These are phyloP conservation scores for Euphorbia lathyris DNA, from an alignment of 345 rosid genomes.

Conservation along the genomic window DNA sequence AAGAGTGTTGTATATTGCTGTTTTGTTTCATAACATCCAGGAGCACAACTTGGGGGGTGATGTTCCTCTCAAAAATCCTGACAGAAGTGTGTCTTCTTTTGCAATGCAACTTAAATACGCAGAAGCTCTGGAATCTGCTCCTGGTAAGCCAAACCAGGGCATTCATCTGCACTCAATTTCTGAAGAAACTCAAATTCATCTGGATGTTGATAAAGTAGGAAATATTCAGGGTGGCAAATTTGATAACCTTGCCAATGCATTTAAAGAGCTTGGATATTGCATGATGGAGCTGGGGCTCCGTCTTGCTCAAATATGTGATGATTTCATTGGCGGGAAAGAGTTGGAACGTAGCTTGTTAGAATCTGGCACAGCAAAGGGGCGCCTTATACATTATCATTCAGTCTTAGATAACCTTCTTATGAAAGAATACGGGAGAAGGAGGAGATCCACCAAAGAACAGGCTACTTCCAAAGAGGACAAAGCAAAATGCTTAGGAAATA, in stretches of 20 bases:
- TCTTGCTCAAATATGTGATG: conserved; percentile 70
- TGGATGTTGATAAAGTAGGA: conserved; percentile 16
- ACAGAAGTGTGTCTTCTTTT: conserved; percentile 72
- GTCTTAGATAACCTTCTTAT: conserved; percentile 40
- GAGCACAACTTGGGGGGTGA: conserved; percentile 80
- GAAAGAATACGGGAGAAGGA: conserved; percentile 34
- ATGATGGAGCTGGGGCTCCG: conserved; percentile 77
- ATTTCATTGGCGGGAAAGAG: conserved; percentile 63
- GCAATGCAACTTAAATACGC: conserved; percentile 62
- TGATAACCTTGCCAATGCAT: conserved; percentile 42
- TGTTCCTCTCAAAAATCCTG: conserved; percentile 74
- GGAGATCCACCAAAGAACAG: conserved; percentile 26
- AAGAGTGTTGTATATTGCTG: background rate
- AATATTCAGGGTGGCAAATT: conserved; percentile 37
- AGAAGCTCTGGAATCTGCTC: conserved; percentile 31
- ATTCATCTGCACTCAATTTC: conserved; percentile 11
- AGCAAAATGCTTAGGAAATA: conserved; percentile 14
- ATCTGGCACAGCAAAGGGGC: conserved; percentile 76
- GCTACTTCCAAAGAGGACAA: conserved; percentile 18
- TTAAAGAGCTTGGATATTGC: conserved; percentile 64
- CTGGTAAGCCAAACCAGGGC: conserved; percentile 8
- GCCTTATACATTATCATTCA: conserved; percentile 89
- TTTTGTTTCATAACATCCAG: conserved; percentile 27
- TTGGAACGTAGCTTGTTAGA: conserved; percentile 67
- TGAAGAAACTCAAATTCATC: conserved; percentile 12